Base-by-base conservation (phyloP, 2,329 filamentous ascomycete genomes). In the Coniochaeta ligniaria region DNA sequence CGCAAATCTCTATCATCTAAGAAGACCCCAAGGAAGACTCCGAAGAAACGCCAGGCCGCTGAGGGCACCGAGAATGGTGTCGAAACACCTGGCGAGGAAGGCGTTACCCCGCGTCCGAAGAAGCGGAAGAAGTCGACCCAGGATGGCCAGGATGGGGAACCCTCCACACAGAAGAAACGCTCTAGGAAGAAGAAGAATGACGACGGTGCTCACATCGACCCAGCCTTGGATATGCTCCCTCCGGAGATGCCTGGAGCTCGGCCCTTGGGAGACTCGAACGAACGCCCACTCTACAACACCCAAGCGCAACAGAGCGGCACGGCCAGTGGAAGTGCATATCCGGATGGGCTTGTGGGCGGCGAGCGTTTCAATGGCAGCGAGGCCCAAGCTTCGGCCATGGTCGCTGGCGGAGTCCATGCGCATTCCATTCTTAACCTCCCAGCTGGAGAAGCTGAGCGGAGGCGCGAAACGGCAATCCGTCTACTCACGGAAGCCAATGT, bases 391-490 rank as follows among this genome's bases (percentile, higher is more conserved):
- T 60, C 68, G 8, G 59, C 62, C 12, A 60, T 61, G 4, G 62
- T 64, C 9, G 60, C 65, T 12, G 54, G 60, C 41, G 60, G 57
- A 1, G 60, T 57, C n/a, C 67, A 68, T 24, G 47, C 60, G 11
- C 63, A 71, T 7, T 71, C 77, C 22, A 74, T 74, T 16, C 65
- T 78, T 16, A 74, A 74, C 59, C 70, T 78, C 0, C 74, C 76
- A 4, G 74, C 77, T 1, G 77, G 74, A 14, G 82, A 85, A 66
- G 77, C 78, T 16, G 74, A 76, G n/a, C 76, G 82, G 26, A 76
- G 83, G 43, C 74, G 74, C 55, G 76, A 81, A 11, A 73, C 74
- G 8, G 82, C 83, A 7, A 74, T 75, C n/a, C 71, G 73, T 26
- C 72, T 84, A 33, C 75, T 86, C 6, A 70, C 55, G 2, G 74